phyloP scores from a whole-genome alignment of 208 protist species.

The Trypanosoma brucei region DNA sequence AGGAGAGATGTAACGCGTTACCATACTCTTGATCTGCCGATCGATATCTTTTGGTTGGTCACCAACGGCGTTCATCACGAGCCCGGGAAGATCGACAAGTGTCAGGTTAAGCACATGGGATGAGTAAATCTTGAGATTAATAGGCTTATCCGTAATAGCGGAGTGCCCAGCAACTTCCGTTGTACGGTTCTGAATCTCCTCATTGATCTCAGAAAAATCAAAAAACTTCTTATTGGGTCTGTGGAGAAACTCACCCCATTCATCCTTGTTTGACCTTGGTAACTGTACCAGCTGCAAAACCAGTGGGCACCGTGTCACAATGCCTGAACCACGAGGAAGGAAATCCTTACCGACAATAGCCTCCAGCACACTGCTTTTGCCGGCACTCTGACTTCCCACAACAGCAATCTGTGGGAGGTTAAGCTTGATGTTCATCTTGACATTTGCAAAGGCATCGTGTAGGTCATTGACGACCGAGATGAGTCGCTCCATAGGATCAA shows the following conservation, averaged over 20 bases:
- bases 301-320: constrained; percentile 98
- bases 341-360: constrained; percentile 99
- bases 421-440: constrained; percentile 92
- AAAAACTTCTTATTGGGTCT: constrained; percentile 89
- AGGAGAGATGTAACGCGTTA: constrained; percentile 94
- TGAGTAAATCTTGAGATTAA: constrained; percentile 96
- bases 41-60: constrained; percentile 98
- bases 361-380: constrained; percentile 99
- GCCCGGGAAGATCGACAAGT: constrained; percentile 99
- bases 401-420: constrained; percentile 99
- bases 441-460: constrained; percentile 92
- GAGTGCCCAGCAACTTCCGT: constrained; percentile 91
- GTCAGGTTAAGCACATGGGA: constrained; percentile 97
- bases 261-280: constrained; percentile 39
- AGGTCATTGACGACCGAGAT: constrained; percentile 97
- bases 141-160: constrained; percentile 94
- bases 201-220: constrained; percentile 94
- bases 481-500: constrained; percentile 90
- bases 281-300: constrained; percentile 97
- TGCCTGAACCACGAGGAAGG: constrained; percentile 97
- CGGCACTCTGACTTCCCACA: constrained; percentile 95
- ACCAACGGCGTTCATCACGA: constrained; percentile 98
- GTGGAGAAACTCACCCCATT: constrained; percentile 91
- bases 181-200: constrained; percentile 96
- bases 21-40: constrained; percentile 95